phyloP scores from a whole-genome alignment of 371 early-diverging fungal species.

The Lichtheimia hyalospora region DNA sequence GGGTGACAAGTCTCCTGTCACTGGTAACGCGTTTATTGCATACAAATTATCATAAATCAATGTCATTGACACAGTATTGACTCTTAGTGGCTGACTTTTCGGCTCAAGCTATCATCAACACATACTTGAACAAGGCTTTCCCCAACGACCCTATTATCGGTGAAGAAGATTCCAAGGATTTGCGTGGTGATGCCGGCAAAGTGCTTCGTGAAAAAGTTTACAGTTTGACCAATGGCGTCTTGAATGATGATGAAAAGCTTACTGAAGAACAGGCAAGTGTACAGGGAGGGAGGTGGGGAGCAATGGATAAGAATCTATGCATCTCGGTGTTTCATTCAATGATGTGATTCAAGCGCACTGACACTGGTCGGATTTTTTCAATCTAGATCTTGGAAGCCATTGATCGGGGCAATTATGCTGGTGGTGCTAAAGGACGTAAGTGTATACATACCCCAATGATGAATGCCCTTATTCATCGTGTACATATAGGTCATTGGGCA shows the following conservation, averaged over 20 bases:
- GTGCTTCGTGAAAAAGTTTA: slow-evolving; percentile 73
- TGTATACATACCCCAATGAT: not conserved
- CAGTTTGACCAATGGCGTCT: slow-evolving; percentile 76
- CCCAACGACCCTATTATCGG: slow-evolving; percentile 91
- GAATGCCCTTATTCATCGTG: not conserved
- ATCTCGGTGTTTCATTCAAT: not conserved
- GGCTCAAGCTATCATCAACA: slow-evolving; percentile 95
- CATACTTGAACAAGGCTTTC: slow-evolving; percentile 70
- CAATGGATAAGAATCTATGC: not conserved
- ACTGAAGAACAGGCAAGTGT: slow-evolving; percentile 64
- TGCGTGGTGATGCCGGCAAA: slow-evolving; percentile 71
- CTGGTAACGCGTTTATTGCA: slow-evolving; percentile 49
- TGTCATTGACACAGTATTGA: not conserved
- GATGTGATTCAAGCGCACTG: no score
- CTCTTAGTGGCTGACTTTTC: slow-evolving; percentile 91
- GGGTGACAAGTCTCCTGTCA: slow-evolving; percentile 94
- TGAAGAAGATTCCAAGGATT: slow-evolving; percentile 90
- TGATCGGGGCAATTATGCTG: slow-evolving; percentile 86
- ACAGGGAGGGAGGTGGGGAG: no score
- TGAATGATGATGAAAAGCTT: slow-evolving; percentile 48
- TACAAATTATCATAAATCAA: not conserved
- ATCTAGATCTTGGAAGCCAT: slow-evolving; percentile 77
- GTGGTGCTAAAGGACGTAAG: slow-evolving; percentile 79
- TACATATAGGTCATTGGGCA: slow-evolving; percentile 77
- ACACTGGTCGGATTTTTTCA: no score